Evolutionary conservation across 139 green algal species (phyloP), one percentile per base, ranked within the genome.

Genomic region (Auxenochlorella pyrenoidosa): DNA sequence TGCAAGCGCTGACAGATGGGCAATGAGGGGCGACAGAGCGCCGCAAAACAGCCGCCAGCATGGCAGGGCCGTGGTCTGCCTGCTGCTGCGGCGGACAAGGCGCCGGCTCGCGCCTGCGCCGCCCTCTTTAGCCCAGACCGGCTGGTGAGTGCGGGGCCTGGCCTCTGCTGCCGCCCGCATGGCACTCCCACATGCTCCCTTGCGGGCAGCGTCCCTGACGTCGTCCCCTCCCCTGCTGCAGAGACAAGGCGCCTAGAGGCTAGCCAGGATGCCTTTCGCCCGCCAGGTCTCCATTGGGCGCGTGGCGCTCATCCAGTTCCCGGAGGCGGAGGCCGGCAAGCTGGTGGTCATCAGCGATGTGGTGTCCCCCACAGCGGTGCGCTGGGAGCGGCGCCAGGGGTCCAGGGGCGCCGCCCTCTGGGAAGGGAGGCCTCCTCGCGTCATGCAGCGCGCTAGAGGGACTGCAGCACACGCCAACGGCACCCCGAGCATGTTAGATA

Each of bases 261-360:
- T 15, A 85, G 80, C 60, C 66, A 86, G 43, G 82, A 99, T 99
- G 96, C 95, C 96, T 73, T 98, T 98, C 94, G 94, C 93, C 89
- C 89, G 96, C 70, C 95, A 96, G 84, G 95, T 99, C 38, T 97
- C 99, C 92, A 96, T 99, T 85, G 98, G 98, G 87, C 96, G 98
- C 41, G 96, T 99, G 75, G 95, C 94, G 86, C 89, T 99, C 75
- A 86, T 99, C 71, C 99, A 98, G 76, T 94, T 87, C 38, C 80
- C 80, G 36, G 92, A 92, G 22, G 79, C 88, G 73, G 91, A 95
- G 79, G 87, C 93, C 65, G 93, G 92, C 86, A 94, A 95, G 81
- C 80, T 95, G 68, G 83, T 95, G 40, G 92, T 92, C 82, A 94
- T 92, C 66, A 91, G 90, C 79, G 93, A 95, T 59, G 85, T 94